Conservation (phyloP, 2,329 filamentous ascomycete genomes). For the Aspergillus felis region DNA sequence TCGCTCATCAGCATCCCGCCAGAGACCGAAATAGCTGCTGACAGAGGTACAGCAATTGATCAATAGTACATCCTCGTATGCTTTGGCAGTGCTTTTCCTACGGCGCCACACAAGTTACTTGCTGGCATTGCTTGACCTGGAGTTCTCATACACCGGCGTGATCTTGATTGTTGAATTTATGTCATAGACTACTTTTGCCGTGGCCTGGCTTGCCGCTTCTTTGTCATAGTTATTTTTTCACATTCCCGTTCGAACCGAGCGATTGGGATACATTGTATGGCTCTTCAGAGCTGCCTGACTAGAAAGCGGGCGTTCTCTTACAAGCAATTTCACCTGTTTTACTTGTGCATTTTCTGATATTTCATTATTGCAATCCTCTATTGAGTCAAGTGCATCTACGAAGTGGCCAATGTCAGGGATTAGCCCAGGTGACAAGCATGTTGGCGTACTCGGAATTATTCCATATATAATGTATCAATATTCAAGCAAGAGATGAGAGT, state of each 20-base stretch:
- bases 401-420: not conserved
- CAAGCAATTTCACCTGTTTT: not conserved
- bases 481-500: conserved; percentile 7
- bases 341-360: not conserved
- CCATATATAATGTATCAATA: not conserved
- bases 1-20: not conserved
- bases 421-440: not conserved
- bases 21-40: conserved; percentile 8
- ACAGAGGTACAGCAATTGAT: conserved; percentile 27
- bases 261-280: conserved; percentile 3
- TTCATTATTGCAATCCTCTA: not conserved
- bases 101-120: not conserved
- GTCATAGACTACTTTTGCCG: not conserved
- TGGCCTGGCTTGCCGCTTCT: not conserved
- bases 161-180: not conserved
- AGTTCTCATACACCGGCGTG: not conserved
- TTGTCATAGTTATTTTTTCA: not conserved
- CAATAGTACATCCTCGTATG: not conserved
- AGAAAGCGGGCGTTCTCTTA: conserved; percentile 1
- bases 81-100: not conserved
- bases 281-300: conserved; percentile 3
- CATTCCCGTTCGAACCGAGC: not conserved
- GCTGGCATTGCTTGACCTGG: not conserved
- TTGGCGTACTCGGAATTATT: not conserved
- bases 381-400: not conserved